phyloP scores from a whole-genome alignment of 164 flowering plant genomes.

The Sextonia rubra region DNA sequence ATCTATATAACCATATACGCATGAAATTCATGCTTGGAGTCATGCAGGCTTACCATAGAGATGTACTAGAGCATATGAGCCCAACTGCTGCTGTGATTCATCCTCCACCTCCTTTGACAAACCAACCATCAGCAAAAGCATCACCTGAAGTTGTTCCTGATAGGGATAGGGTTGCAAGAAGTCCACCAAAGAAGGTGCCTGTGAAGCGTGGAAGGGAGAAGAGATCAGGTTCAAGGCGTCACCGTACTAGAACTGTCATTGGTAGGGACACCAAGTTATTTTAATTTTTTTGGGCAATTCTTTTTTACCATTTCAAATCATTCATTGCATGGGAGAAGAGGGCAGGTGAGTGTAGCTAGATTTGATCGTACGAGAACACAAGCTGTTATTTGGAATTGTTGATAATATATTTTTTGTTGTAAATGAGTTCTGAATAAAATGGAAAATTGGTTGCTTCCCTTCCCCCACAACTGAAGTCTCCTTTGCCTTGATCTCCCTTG shows the following conservation, averaged over 20 bases:
- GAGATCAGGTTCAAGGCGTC: slow-evolving; percentile 62
- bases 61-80: slow-evolving; percentile 61
- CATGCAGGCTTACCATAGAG: slow-evolving; percentile 77
- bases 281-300: slow-evolving; percentile 8
- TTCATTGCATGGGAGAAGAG: slow-evolving; percentile 9
- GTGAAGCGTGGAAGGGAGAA: slow-evolving; percentile 53
- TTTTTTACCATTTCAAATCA: slow-evolving; percentile 13
- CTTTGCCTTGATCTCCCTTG: too few relatives aligned
- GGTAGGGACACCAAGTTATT: slow-evolving; percentile 32
- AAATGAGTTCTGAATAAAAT: slow-evolving; percentile 20
- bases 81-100: slow-evolving; percentile 22
- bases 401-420: slow-evolving; percentile 23
- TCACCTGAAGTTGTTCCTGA: slow-evolving; percentile 11
- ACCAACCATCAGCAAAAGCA: slow-evolving; percentile 8
- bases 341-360: slow-evolving; percentile 14
- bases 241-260: slow-evolving; percentile 46
- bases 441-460: slow-evolving; percentile 6
- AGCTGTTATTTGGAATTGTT: slow-evolving; percentile 10
- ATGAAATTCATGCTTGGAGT: neutral
- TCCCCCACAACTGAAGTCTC: neutral
- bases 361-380: slow-evolving; percentile 1
- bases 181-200: slow-evolving; percentile 28
- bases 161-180: slow-evolving; percentile 17
- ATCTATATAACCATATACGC: neutral
- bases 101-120: slow-evolving; percentile 17